phyloP scores from a whole-genome alignment of 1,284 basidiomycete species.

The Hemileccinum hortonii region DNA sequence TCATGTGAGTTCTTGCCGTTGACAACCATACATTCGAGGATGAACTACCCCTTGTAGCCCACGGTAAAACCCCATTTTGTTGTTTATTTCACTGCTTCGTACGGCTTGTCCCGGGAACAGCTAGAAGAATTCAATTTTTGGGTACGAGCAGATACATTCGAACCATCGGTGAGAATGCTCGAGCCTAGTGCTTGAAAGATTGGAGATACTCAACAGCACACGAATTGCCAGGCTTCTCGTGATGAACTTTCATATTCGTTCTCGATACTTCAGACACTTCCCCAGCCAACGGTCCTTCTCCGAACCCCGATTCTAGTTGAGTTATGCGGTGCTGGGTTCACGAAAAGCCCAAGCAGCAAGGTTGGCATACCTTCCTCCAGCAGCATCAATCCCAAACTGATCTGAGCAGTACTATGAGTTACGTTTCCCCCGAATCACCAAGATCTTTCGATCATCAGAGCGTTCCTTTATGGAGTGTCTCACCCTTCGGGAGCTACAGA shows the following conservation, averaged over 20 bases:
- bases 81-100: conserved; percentile 71
- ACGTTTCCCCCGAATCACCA: conserved; percentile 76
- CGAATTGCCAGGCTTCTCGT: conserved; percentile 15
- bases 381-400: background rate
- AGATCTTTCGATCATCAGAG: conserved; percentile 59
- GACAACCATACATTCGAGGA: background rate
- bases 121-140: conserved; percentile 71
- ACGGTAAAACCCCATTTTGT: conserved; percentile 57
- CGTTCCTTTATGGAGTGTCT: conserved; percentile 61
- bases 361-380: conserved; percentile 38
- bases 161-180: conserved; percentile 18
- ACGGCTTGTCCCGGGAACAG: conserved; percentile 63
- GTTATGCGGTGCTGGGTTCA: conserved; percentile 80
- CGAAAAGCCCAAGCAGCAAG: conserved; percentile 54
- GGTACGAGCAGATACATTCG: conserved; percentile 49
- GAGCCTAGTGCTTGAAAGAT: background rate
- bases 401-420: conserved; percentile 69
- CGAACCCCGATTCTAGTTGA: conserved; percentile 67
- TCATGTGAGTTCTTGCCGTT: conserved; percentile 36
- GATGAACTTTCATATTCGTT: conserved; percentile 52
- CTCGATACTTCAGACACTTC: conserved; percentile 46
- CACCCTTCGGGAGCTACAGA: conserved; percentile 47
- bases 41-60: conserved; percentile 33
- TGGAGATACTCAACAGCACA: conserved; percentile 7
- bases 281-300: conserved; percentile 58